Evolutionary conservation across 176 grass and related monocot genomes (phyloP), one percentile per base, ranked within the genome.

Genomic region (Carex pumila): DNA sequence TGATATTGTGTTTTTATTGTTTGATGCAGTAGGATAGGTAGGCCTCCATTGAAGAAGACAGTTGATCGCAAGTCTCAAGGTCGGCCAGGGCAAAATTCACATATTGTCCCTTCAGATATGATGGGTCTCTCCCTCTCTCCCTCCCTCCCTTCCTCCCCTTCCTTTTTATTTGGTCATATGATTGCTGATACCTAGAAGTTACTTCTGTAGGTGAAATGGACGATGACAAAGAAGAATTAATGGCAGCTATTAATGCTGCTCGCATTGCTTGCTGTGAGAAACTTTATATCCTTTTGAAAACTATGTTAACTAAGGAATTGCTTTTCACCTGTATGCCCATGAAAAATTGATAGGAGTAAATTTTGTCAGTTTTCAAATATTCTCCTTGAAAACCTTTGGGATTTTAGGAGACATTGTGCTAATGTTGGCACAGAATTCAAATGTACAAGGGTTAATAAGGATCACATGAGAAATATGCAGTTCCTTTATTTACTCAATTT

Each of bases 211-310:
- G 80, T 89, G 87, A 90, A 85, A 75, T 81, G 73, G 88, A 90
- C 49, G 94, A 94, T 92, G 94, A 92, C 87, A 88, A 37, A 65
- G 94, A 92, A 85, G 90, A 94, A 83, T 85, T 94, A 85, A 88
- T 90, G 90, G 85, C 90, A 90, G 94, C 88, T 90, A 92, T 88
- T 84, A 85, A 89, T 55, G 90, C 91, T 86, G 91, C 92, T 72
- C 85, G 90, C 60, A 89, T n/a, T 13, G 61, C 92, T 92, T 92
- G 84, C 31, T 85, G 94, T 97, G 85, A 1, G 86, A 66, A 75
- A 57, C 73, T 52, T 55, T 30, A 31, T 85, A 31, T 49, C 37
- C 69, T 66, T 78, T 56, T 32, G 12, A 39, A 41, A 32, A 57
- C 52, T 56, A 77, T 2, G 6, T 77, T 78, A 29, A 14, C 11